A percentile compares a stretch with the other conserved stretches of the same genome.
Conservation (phyloP, 345 rosid species). For the Streptanthus diversifolius region DNA sequence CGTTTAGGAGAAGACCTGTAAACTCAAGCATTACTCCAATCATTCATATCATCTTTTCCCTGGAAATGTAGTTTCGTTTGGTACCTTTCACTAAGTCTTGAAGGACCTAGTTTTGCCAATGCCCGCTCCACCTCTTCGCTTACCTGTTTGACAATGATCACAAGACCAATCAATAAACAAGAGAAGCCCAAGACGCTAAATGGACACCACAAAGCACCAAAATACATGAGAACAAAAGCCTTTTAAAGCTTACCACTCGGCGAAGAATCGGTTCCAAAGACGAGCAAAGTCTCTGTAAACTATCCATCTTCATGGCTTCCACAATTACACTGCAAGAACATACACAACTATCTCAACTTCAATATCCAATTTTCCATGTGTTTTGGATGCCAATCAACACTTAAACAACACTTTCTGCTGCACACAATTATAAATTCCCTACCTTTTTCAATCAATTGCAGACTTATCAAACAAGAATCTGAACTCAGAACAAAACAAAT, state of each 20-base stretch:
- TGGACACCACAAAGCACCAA: not conserved
- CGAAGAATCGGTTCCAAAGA: slow-evolving; percentile 96
- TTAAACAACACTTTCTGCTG: too few relatives aligned
- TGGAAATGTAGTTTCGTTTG: not conserved
- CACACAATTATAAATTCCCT: not conserved
- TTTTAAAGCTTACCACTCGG: slow-evolving; percentile 60
- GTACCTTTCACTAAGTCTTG: slow-evolving; percentile 62
- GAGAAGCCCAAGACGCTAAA: not conserved
- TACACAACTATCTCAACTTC: not conserved
- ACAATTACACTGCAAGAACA: slow-evolving; percentile 74
- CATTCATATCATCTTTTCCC: not conserved
- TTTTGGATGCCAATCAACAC: too few relatives aligned
- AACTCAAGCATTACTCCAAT: not conserved
- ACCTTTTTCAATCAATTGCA: not conserved
- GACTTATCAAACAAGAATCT: not conserved
- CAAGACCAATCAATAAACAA: not conserved
- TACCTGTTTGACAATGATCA: slow-evolving; percentile 48
- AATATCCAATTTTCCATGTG: too few relatives aligned
- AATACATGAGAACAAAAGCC: not conserved
- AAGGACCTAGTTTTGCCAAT: slow-evolving; percentile 76
- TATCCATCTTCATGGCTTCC: slow-evolving; percentile 96
- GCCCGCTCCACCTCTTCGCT: slow-evolving; percentile 99
- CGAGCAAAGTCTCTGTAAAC: slow-evolving; percentile 92
- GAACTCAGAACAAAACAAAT: not conserved
- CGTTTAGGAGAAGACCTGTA: slow-evolving; percentile 77